Conservation (phyloP, 2,329 filamentous ascomycete genomes). For the Claviceps arundinis region DNA sequence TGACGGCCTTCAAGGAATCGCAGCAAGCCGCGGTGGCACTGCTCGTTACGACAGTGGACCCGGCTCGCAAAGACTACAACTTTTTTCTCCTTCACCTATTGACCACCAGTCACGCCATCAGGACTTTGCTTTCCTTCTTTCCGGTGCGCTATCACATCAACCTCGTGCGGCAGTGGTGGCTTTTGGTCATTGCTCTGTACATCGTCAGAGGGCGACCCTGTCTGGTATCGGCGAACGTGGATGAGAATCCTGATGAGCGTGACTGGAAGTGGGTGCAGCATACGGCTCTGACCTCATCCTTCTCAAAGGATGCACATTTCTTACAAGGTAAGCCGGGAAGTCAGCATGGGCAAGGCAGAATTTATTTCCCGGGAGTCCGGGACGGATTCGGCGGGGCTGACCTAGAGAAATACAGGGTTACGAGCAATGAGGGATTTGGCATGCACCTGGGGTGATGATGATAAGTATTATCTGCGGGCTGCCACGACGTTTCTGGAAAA, state of each 20-base stretch:
- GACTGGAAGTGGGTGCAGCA: constrained; percentile 67
- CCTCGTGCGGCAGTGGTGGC: constrained; percentile 79
- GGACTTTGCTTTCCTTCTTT: constrained; percentile 69
- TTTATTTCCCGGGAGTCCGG: not conserved
- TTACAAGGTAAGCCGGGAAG: constrained; percentile 51
- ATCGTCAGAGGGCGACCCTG: constrained; percentile 60
- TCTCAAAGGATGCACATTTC: constrained; percentile 65
- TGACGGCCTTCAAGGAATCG: constrained; percentile 61
- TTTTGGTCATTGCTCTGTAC: constrained; percentile 68
- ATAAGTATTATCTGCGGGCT: constrained; percentile 51
- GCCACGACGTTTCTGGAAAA: constrained; percentile 62
- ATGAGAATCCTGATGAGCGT: constrained; percentile 44
- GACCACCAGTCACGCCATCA: constrained; percentile 74
- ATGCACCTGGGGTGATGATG: constrained; percentile 59
- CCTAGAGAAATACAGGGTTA: constrained; percentile 32
- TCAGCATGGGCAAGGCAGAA: not conserved
- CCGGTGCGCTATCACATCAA: constrained; percentile 58
- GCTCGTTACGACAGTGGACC: constrained; percentile 45
- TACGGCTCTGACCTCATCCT: constrained; percentile 54
- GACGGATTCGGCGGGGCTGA: not conserved
- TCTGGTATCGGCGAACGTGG: constrained; percentile 53
- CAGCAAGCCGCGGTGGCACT: constrained; percentile 49
- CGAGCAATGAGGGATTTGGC: constrained; percentile 64
- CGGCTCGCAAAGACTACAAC: constrained; percentile 55
- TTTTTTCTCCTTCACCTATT: constrained; percentile 75